A percentile compares a stretch with the other conserved stretches of the same genome.
These are phyloP conservation scores for Naganishia sp. DNA, from an alignment of 1,284 basidiomycete species.

Conservation along the genomic window DNA sequence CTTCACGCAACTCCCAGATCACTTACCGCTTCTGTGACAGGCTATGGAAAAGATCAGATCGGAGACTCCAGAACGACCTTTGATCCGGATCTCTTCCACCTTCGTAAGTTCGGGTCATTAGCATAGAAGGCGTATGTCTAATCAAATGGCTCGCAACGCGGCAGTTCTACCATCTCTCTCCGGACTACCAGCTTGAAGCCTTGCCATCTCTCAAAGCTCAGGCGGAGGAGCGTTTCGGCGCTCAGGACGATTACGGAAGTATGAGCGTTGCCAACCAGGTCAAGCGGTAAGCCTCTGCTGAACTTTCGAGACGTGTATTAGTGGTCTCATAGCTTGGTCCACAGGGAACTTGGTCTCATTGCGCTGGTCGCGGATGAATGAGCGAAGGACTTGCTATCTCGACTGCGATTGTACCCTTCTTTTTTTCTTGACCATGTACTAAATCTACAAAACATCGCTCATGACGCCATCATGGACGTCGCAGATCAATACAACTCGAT, in stretches of 20 bases:
- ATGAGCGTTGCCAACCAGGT: slow-evolving; percentile 87
- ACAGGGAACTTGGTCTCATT: slow-evolving; percentile 77
- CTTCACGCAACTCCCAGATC: neutral
- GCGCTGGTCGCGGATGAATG: slow-evolving; percentile 63
- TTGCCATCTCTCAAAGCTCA: slow-evolving; percentile 61
- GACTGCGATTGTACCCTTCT: neutral
- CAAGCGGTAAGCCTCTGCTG: slow-evolving; percentile 46
- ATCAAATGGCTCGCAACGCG: neutral
- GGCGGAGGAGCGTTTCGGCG: slow-evolving; percentile 47
- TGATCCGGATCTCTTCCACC: slow-evolving; percentile 87
- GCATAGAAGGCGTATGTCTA: too few relatives aligned
- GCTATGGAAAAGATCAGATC: slow-evolving; percentile 65
- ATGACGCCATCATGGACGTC: too few relatives aligned
- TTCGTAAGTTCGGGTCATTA: slow-evolving; percentile 56
- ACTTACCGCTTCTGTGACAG: slow-evolving; percentile 51
- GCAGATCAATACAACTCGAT: too few relatives aligned
- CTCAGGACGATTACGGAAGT: slow-evolving; percentile 62
- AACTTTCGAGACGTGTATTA: neutral
- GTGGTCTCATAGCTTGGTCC: neutral
- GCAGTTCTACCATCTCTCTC: slow-evolving; percentile 83
- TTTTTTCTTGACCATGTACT: too few relatives aligned
- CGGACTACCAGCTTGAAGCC: slow-evolving; percentile 71
- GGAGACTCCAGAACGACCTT: slow-evolving; percentile 69
- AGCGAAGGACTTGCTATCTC: neutral
- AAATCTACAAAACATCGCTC: too few relatives aligned